These are phyloP conservation scores for Neoascochyta sp. DNA, from an alignment of 2,329 filamentous ascomycete species.

Conservation along the genomic window DNA sequence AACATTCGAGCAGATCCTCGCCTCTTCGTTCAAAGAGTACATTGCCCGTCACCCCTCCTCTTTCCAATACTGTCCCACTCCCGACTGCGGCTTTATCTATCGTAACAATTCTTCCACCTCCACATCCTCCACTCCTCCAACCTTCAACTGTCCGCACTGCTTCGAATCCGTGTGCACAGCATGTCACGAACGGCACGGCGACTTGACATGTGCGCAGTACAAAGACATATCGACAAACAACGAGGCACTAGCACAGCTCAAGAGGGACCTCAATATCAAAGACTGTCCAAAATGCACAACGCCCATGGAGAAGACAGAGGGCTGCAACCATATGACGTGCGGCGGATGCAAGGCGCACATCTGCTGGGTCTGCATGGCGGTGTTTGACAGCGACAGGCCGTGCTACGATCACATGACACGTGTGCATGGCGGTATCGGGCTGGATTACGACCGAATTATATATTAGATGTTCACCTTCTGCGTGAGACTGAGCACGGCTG, in stretches of 20 bases:
- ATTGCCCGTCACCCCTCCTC: slow-evolving; percentile 4
- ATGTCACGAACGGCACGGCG: slow-evolving; percentile 17
- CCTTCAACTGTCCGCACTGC: slow-evolving; percentile 40
- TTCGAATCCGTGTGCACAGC: slow-evolving; percentile 16
- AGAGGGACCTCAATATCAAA: slow-evolving; percentile 18
- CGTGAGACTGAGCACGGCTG: too few relatives aligned
- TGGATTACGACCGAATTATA: too few relatives aligned
- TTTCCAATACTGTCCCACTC: slow-evolving; percentile 44
- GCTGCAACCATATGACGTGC: slow-evolving; percentile 50
- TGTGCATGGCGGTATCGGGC: slow-evolving; percentile 9
- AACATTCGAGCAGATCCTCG: slow-evolving; percentile 8
- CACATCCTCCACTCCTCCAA: slow-evolving; percentile 2
- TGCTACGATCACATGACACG: slow-evolving; percentile 14
- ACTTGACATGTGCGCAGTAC: slow-evolving; percentile 20
- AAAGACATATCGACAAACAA: slow-evolving; percentile 19
- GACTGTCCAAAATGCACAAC: slow-evolving; percentile 34
- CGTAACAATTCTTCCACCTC: slow-evolving; percentile 22
- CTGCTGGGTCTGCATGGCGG: slow-evolving; percentile 48
- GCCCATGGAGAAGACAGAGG: slow-evolving; percentile 43
- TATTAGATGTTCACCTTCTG: too few relatives aligned
- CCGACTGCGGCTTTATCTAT: slow-evolving; percentile 46
- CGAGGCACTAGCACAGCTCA: slow-evolving; percentile 12
- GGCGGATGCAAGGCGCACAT: slow-evolving; percentile 43
- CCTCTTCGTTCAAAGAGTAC: slow-evolving; percentile 7
- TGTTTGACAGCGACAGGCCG: slow-evolving; percentile 23